Percentiles rank a stretch among this genome's conserved stretches.
Conservation (phyloP, 495 filamentous ascomycete species). For the Cercophora sp. region DNA sequence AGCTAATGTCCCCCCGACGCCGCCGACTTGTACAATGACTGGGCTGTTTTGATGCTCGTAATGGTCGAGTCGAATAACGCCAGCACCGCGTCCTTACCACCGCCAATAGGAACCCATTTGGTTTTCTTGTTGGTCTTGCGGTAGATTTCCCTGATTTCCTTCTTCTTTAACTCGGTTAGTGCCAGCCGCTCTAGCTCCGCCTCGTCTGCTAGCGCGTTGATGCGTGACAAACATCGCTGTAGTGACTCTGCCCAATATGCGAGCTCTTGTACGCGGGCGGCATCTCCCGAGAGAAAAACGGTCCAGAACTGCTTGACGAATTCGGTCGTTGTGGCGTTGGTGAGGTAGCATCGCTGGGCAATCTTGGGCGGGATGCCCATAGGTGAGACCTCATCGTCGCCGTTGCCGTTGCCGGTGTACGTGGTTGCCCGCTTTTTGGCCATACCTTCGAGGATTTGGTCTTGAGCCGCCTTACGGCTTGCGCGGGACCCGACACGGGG, state of each 20-base stretch:
- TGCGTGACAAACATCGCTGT: constrained; percentile 67
- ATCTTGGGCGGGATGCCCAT: constrained; percentile 61
- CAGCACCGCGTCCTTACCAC: constrained; percentile 71
- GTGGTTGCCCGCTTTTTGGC: constrained; percentile 48
- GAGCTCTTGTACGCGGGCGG: constrained; percentile 67
- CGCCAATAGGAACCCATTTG: constrained; percentile 61
- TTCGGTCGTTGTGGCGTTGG: constrained; percentile 87
- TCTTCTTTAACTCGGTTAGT: constrained; percentile 59
- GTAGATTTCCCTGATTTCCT: constrained; percentile 62
- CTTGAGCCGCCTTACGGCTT: constrained; percentile 50
- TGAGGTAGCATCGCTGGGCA: constrained; percentile 72
- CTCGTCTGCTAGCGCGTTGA: constrained; percentile 72
- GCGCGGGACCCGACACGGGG: constrained; percentile 56
- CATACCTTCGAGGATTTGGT: constrained; percentile 52
- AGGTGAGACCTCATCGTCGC: constrained; percentile 42
- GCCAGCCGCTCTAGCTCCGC: constrained; percentile 71
- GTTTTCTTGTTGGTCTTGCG: constrained; percentile 66
- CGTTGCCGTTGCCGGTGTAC: constrained; percentile 9
- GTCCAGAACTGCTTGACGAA: constrained; percentile 97
- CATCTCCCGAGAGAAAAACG: constrained; percentile 77
- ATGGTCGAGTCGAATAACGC: constrained; percentile 69
- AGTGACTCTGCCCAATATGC: constrained; percentile 74
- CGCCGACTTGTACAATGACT: constrained; percentile 54
- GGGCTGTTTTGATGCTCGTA: constrained; percentile 60
- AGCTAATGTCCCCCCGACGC: too few relatives aligned